Base-by-base conservation (phyloP, 2,329 filamentous ascomycete species). In the Ustilaginoidea virens region DNA sequence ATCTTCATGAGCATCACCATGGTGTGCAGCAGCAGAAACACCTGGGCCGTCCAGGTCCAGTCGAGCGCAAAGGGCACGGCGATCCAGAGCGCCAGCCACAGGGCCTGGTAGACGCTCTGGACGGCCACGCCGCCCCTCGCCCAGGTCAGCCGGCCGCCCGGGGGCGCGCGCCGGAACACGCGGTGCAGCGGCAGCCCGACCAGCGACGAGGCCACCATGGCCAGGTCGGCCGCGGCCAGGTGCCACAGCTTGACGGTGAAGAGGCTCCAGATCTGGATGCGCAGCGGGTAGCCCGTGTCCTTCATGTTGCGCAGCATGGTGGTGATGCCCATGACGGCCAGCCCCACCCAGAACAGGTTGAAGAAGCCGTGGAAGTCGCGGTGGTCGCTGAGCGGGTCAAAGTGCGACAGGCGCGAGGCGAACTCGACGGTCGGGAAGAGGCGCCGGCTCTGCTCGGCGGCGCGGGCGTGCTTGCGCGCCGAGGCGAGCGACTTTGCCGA, bases 21-120 rank as follows among this genome's bases (percentile, higher is more conserved):
- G 24, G 85, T 78, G 53, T 98, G 90, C 19, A 98, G 63, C 8
- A 86, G 78, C 42, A 98, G 70, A 52, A 92, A 98, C 22, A 98
- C 90, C 48, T 96, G 90, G 3, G 87, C 77, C 1, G 90, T 98
- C 90, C 90, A 98, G 3, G 85, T 81, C 90, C 90, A 98, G 29
- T 79, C 66, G 7, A 92, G 63, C 41, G 77, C 53, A 39, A 96
- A 96, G 0, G 90, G 90, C 47, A 85, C 73, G 48, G 68, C 64
- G 35, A 90, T 74, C 87, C 87, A 96, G 36, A 87, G 60, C 1
- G 62, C 52, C 17, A 96, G 61, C 90, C 90, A 98, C 1, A 60
- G 43, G 2, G 66, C 56, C 52, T 98, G 83, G 47, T 80, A 87
- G 11, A 83, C 42, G 56, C 80, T 87, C 58, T 96, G 90, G 5